These are phyloP conservation scores for Clarireedia homoeocarpa DNA, from an alignment of 2,329 filamentous ascomycete species.

Conservation along the genomic window DNA sequence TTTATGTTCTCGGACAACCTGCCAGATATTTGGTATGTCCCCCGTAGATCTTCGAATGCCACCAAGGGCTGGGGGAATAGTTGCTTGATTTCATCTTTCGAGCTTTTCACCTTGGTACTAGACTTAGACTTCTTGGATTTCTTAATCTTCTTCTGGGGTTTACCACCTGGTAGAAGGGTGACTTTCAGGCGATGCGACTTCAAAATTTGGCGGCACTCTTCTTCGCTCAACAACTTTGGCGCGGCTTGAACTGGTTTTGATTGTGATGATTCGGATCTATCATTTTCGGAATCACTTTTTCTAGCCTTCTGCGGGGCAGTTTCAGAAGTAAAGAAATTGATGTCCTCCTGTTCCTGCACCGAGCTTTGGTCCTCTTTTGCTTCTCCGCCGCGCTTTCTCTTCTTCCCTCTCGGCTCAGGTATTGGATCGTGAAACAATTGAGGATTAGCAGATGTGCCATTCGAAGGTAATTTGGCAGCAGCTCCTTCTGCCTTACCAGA, in stretches of 20 bases:
- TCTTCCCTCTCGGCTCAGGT: conserved; percentile 36
- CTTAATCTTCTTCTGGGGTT: conserved; percentile 33
- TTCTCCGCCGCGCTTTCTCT: conserved; percentile 45
- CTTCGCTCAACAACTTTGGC: conserved; percentile 46
- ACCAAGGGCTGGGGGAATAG: conserved; percentile 74
- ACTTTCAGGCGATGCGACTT: conserved; percentile 80
- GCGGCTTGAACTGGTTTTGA: conserved; percentile 3
- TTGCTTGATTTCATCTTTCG: conserved; percentile 45
- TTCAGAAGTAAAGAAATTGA: conserved; percentile 53
- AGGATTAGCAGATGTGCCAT: conserved; percentile 55
- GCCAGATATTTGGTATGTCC: conserved; percentile 64
- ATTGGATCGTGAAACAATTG: conserved; percentile 60
- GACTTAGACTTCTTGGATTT: conserved; percentile 46
- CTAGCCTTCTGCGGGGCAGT: conserved; percentile 20
- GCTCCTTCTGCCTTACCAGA: conserved; percentile 26
- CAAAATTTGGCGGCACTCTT: conserved; percentile 66
- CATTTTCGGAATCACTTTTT: conserved; percentile 15
- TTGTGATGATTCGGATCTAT: conserved; percentile 6
- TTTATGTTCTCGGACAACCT: conserved; percentile 71
- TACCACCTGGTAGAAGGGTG: conserved; percentile 56
- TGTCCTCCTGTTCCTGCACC: conserved; percentile 26
- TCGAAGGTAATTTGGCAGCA: conserved; percentile 50
- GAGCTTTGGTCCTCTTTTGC: conserved; percentile 31
- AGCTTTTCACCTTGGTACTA: conserved; percentile 40
- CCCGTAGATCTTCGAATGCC: conserved; percentile 65